Conservation (phyloP, 1,284 basidiomycete species). For the Trametes versicolor region DNA sequence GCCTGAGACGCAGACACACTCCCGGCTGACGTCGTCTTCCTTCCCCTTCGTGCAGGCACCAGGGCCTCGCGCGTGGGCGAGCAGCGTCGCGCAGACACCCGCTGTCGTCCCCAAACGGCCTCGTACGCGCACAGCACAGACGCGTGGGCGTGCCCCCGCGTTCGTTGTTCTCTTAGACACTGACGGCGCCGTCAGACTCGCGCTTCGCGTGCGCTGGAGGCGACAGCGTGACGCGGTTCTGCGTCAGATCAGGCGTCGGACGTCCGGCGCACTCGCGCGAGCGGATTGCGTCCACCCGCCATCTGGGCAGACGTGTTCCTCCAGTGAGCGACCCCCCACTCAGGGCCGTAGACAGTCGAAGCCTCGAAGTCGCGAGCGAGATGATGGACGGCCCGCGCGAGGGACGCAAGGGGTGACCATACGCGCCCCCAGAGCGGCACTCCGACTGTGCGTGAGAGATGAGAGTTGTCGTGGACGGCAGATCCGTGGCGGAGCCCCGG, state of each 20-base stretch:
- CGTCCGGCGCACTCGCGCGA: not conserved
- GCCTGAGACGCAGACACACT: not conserved
- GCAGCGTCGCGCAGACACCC: not conserved
- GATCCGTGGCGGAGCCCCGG: not conserved
- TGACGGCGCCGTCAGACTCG: not conserved
- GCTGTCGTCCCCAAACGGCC: slow-evolving; percentile 8
- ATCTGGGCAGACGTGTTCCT: not conserved
- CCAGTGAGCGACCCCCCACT: not conserved
- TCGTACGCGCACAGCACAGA: slow-evolving; percentile 9
- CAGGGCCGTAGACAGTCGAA: too few species aligned
- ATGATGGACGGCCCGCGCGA: not conserved
- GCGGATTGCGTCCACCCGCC: not conserved
- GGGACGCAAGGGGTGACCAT: not conserved
- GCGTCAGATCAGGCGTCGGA: not conserved
- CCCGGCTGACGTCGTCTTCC: not conserved
- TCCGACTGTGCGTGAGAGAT: slow-evolving; percentile 7
- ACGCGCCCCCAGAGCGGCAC: slow-evolving; percentile 6
- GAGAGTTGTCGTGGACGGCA: not conserved
- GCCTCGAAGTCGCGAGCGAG: not conserved
- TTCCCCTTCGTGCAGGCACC: not conserved
- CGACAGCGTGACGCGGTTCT: not conserved
- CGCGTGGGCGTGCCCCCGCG: not conserved
- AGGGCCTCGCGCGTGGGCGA: not conserved
- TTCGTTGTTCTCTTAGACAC: not conserved
- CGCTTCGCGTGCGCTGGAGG: not conserved